Evolutionary conservation across 495 filamentous ascomycete species (phyloP).

Genomic region (Penicillium daleae): DNA sequence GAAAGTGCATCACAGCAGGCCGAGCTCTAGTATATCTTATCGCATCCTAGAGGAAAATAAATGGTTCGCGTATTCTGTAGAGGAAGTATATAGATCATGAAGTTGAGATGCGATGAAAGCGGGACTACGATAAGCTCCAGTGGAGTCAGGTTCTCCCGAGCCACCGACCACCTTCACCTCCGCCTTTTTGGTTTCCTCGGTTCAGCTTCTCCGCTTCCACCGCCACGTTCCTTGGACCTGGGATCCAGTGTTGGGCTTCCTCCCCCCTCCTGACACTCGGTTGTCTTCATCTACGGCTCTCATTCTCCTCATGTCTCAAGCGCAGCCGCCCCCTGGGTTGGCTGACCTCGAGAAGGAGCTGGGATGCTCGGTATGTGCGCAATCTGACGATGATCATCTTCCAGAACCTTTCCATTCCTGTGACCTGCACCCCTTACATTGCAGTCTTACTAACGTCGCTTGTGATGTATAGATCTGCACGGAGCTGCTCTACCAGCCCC

Average conservation of each 20-base stretch:
- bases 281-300: constrained; percentile 1
- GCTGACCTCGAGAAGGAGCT: constrained; percentile 83
- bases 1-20: too few species aligned
- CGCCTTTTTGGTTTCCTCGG: neutral
- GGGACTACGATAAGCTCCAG: constrained; percentile 27
- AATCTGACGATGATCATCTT: constrained; percentile 10
- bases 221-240: constrained; percentile 25
- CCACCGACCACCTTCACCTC: constrained; percentile 11
- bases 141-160: constrained; percentile 23
- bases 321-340: constrained; percentile 37
- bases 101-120: neutral
- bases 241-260: constrained; percentile 7
- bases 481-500: constrained; percentile 91
- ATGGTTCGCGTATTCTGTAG: too few species aligned
- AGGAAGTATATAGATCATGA: neutral
- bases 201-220: neutral
- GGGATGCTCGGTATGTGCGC: constrained; percentile 79
- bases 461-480: constrained; percentile 79
- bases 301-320: constrained; percentile 30
- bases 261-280: constrained; percentile 3
- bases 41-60: too few species aligned
- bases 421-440: constrained; percentile 19
- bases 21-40: too few species aligned
- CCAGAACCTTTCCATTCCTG: constrained; percentile 25
- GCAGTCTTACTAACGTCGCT: constrained; percentile 16